Base-by-base conservation (phyloP, 768 basidiomycete genomes). In the Pseudohyphozyma bogoriensis region DNA sequence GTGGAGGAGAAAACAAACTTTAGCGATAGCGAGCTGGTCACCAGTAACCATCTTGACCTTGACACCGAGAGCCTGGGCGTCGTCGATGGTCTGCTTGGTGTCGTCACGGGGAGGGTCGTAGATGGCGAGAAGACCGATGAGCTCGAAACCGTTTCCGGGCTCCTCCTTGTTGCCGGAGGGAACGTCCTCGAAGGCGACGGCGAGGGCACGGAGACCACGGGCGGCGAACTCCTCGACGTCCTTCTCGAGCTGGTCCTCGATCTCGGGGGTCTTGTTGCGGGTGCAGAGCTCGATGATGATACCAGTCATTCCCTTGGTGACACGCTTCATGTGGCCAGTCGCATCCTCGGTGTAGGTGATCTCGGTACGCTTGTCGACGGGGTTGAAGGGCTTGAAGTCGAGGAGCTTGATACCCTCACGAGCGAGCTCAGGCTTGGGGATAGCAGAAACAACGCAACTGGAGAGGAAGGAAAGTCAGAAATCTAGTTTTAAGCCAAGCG, bases 11-110 rank as follows among this genome's bases (percentile, higher is more conserved):
- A n/a, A n/a, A n/a, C n/a, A n/a, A n/a, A n/a, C n/a, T 82, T 97
- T 97, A 39, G 93, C 93, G 69, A 97, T 97, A 67, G 93, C 93
- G 73, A 97, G 89, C 79, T 97, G 93, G 74, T 97, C 93, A 80
- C 93, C 93, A n/a, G 93, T 97, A 63, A 96, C 93, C 93, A 97
- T 97, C 85, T 97, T 97, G 74, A 97, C 92, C 74, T 85, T 86
- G 70, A 97, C 91, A 75, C 93, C 93, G 73, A 96, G 89, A 59
- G 85, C 85, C 59, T 90, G 79, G 55, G 93, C 92, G 74, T 97
- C 91, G 71, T 96, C 92, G 72, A 97, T 96, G 24, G 93, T 97
- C 78, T 95, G 88, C 79, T 97, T 95, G 76, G 93, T 97, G 73
- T 97, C 93, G 1, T 87, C 86, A 76, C 93, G 90, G 65, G 93